phyloP scores from a whole-genome alignment of 352 stramenopile genomes.

The Phytophthora nicotianae region DNA sequence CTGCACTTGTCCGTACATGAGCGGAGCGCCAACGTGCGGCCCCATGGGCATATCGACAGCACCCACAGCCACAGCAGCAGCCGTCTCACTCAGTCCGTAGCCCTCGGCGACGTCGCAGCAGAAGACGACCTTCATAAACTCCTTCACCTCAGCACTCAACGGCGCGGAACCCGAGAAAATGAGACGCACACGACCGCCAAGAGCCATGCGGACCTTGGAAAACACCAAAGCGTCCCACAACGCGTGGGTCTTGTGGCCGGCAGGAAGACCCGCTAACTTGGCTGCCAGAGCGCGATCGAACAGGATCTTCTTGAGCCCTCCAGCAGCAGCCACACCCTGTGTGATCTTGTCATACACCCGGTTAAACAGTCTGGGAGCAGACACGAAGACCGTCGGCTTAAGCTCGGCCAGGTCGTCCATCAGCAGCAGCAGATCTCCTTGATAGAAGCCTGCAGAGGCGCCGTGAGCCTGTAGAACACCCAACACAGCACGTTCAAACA shows the following conservation, averaged over 20 bases:
- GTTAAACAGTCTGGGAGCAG: conserved; percentile 94
- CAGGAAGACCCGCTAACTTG: conserved; percentile 44
- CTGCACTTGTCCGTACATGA: conserved; percentile 85
- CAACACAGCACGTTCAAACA: conserved; percentile 94
- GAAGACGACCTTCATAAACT: conserved; percentile 93
- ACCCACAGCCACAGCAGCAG: conserved; percentile 73
- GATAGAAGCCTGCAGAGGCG: conserved; percentile 71
- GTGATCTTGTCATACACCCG: conserved; percentile 96
- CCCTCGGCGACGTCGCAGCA: conserved; percentile 89
- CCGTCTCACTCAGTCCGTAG: conserved; percentile 95
- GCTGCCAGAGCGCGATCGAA: conserved; percentile 48
- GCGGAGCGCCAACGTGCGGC: conserved; percentile 91
- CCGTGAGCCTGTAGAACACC: conserved; percentile 82
- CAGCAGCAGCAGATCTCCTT: conserved; percentile 89
- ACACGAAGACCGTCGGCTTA: conserved; percentile 90
- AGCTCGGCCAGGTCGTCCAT: conserved; percentile 94
- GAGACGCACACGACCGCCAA: conserved; percentile 86
- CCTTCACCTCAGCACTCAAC: conserved; percentile 89
- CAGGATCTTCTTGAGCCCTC: conserved; percentile 51
- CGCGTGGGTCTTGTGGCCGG: conserved; percentile 46
- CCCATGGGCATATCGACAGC: conserved; percentile 44
- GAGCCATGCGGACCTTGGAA: conserved; percentile 85
- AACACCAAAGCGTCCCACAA: conserved; percentile 96
- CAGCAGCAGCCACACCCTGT: conserved; percentile 46
- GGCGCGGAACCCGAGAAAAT: conserved; percentile 94